Percentiles rank a stretch among this genome's conserved stretches.
Conservation (phyloP, 345 rosid species). For the Rhodamnia argentea region DNA sequence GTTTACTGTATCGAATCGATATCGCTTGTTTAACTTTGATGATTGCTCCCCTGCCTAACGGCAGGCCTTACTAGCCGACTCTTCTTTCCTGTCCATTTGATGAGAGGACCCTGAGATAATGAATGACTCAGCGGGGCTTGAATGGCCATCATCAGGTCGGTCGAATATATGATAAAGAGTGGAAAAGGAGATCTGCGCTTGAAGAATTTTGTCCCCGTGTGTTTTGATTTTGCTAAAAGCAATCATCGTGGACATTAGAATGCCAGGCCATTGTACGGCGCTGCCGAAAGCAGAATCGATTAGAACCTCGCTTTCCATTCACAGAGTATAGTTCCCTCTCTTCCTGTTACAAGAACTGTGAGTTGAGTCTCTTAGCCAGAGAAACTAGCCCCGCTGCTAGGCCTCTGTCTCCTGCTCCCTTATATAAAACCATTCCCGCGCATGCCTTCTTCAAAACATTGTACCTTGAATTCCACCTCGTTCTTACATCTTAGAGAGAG, state of each 20-base stretch:
- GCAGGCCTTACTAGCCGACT: neutral
- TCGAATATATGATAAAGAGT: neutral
- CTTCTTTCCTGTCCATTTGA: neutral
- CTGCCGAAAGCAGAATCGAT: too few relatives aligned
- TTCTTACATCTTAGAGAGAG: too few relatives aligned
- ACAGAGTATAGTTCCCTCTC: too few relatives aligned
- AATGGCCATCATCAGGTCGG: neutral
- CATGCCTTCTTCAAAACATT: too few relatives aligned
- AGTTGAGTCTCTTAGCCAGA: too few relatives aligned
- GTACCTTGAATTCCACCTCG: too few relatives aligned
- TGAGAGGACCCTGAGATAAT: too few relatives aligned
- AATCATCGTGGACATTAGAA: neutral
- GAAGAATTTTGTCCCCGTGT: neutral
- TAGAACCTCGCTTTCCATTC: too few relatives aligned
- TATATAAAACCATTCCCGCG: too few relatives aligned
- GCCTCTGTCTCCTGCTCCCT: too few relatives aligned
- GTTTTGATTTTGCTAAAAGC: neutral
- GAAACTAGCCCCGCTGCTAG: too few relatives aligned
- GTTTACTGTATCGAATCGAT: neutral
- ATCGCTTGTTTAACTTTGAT: neutral
- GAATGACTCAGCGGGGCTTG: neutral
- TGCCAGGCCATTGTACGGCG: neutral
- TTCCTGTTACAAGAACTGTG: too few relatives aligned
- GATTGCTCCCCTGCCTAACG: neutral
- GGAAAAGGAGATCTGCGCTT: neutral